Conservation (phyloP, 1,284 basidiomycete genomes). For the Irpex lacteus region DNA sequence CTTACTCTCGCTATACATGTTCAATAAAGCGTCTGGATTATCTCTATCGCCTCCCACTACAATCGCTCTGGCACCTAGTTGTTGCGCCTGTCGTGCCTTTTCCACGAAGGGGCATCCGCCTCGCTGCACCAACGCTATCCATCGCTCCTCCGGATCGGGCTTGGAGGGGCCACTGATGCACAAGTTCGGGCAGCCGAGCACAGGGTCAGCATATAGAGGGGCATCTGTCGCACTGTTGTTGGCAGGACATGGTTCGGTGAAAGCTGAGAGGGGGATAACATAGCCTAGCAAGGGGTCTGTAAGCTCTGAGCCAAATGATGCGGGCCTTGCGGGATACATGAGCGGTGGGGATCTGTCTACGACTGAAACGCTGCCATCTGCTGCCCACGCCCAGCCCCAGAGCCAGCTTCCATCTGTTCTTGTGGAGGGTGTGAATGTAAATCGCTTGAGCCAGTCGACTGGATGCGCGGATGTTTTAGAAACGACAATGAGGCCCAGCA, state of each 20-base stretch:
- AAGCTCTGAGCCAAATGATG: constrained; percentile 74
- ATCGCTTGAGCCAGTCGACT: constrained; percentile 9
- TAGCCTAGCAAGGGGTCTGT: constrained; percentile 69
- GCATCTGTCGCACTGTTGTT: constrained; percentile 15
- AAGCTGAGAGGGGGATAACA: constrained; percentile 73
- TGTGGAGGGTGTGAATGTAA: constrained; percentile 7
- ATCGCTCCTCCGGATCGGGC: constrained; percentile 61
- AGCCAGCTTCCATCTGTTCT: constrained; percentile 31
- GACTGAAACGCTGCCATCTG: constrained; percentile 75
- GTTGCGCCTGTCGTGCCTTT: constrained; percentile 82
- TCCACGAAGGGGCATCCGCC: constrained; percentile 86
- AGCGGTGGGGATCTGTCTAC: constrained; percentile 69
- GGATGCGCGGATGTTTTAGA: constrained; percentile 6
- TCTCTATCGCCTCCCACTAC: constrained; percentile 86
- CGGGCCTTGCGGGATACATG: constrained; percentile 61
- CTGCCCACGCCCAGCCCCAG: constrained; percentile 58
- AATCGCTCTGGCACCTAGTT: constrained; percentile 80
- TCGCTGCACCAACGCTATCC: constrained; percentile 86
- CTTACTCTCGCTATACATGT: constrained; percentile 86
- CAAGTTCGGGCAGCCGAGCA: constrained; percentile 63
- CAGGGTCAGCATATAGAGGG: constrained; percentile 31
- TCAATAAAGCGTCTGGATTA: constrained; percentile 76
- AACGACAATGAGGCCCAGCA: neutral
- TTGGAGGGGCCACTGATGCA: constrained; percentile 51
- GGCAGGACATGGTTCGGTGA: constrained; percentile 52